Base-by-base conservation (phyloP, 2,329 filamentous ascomycete species). In the Paramyrothecium roridum region DNA sequence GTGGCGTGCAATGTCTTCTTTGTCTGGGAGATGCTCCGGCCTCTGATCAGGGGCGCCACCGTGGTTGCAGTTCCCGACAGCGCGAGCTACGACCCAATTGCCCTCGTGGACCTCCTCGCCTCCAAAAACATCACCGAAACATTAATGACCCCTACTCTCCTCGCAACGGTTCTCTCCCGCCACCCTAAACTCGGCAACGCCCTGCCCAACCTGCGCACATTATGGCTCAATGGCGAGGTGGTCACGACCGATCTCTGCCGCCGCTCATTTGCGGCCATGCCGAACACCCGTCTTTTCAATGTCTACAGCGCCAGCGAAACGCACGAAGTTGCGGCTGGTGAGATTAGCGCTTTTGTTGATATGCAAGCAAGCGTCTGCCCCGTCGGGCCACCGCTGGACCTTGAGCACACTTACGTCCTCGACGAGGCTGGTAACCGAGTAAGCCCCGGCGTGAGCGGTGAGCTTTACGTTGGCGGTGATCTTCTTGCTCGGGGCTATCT, bases 1-100 rank as follows among this genome's bases (percentile, higher is more conserved):
- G 89, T 93, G 12, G 90, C 90, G n/a, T 93, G 89, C 74, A 93
- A 93, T 76, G 90, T 93, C 56, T 93, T 93, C 70, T 93, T 93
- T 67, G 80, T 93, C 49, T 93, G 90, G 90, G 90, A 93, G 69
- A 92, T 93, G 55, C 70, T 93, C 54, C 87, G 90, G 6, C 90
- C 90, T 10, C 76, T 93, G 48, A 68, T 93, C 54, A 82, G 89
- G 54, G 90, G 90, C 62, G 90, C 89, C 3, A 91, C 90, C 0
- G 87, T 90, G 4, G 82, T 92, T 21, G 83, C 87, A 3, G 84
- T 93, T 17, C 88, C 89, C 1, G 90, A 93, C 62, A 84, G 89
- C 62, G 82, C 80, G 37, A 92, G 89, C 72, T 93, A 92, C 64
- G 90, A 93, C 60, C 89, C 90, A 0, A 82, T 84, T 34, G 83